Percentiles rank a stretch among this genome's conserved stretches.
Evolutionary conservation across 2,329 filamentous ascomycete species (phyloP).

Genomic region (Penicillium sp.): DNA sequence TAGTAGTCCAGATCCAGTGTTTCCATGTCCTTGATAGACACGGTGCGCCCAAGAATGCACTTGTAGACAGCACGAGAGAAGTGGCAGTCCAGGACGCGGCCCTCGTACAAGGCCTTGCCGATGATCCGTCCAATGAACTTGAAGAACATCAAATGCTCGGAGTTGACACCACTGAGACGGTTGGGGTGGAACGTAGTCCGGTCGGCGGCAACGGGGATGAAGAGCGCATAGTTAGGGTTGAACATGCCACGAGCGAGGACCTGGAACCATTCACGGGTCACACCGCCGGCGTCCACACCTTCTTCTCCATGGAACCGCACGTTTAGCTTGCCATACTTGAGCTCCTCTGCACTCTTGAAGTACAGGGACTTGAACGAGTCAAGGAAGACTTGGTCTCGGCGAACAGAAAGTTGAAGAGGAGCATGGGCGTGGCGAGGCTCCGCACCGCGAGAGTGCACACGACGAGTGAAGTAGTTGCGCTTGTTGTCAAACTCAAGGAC

Average conservation of each 20-base stretch:
- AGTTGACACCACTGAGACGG: conserved; percentile 89
- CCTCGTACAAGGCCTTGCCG: conserved; percentile 96
- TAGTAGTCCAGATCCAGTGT: conserved; percentile 98
- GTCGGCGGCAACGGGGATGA: conserved; percentile 95
- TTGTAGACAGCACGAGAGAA: conserved; percentile 99
- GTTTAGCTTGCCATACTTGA: conserved; percentile 98
- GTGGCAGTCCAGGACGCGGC: conserved; percentile 94
- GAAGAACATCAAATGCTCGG: conserved; percentile 96
- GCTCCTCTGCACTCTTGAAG: conserved; percentile 94
- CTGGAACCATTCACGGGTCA: conserved; percentile 99
- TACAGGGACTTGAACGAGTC: conserved; percentile 98
- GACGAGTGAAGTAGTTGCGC: conserved; percentile 96
- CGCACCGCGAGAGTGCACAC: conserved; percentile 77
- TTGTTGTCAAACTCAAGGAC: conserved; percentile 99
- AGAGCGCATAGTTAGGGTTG: conserved; percentile 95
- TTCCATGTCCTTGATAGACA: conserved; percentile 99
- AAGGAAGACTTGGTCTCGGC: conserved; percentile 94
- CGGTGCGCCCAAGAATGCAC: conserved; percentile 89
- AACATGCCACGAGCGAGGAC: conserved; percentile 98
- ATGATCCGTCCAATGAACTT: conserved; percentile 99
- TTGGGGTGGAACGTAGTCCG: conserved; percentile 99
- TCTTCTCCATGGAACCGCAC: conserved; percentile 98
- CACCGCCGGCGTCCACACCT: conserved; percentile 95
- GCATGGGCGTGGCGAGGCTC: conserved; percentile 74
- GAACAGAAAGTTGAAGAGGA: conserved; percentile 84